A percentile compares a stretch with the other conserved stretches of the same genome.
Conservation (phyloP, 352 stramenopile genomes). For the Phytopythium oedochilum region DNA sequence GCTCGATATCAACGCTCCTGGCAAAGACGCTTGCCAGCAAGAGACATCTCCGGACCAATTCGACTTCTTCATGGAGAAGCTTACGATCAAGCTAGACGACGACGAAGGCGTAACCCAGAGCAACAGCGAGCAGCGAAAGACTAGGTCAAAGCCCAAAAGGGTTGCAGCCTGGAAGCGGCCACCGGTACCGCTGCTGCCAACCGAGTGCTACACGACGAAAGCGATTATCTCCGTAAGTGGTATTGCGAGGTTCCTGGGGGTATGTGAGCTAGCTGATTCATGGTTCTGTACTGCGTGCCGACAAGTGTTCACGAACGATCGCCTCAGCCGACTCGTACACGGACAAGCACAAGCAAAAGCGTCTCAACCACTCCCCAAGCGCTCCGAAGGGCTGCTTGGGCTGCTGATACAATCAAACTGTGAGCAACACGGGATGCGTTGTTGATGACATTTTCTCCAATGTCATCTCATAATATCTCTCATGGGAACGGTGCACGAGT, state of each 20-base stretch:
- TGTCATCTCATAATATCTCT: constrained; percentile 3
- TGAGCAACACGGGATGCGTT: background rate
- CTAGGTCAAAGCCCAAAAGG: constrained; percentile 16
- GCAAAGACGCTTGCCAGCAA: background rate
- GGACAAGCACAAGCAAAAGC: background rate
- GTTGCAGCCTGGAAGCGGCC: constrained; percentile 49
- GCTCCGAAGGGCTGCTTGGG: background rate
- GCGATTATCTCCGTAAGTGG: constrained; percentile 34
- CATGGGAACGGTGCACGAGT: background rate
- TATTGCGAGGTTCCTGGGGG: background rate
- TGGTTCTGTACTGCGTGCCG: background rate
- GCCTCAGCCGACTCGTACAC: constrained; percentile 1
- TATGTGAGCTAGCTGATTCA: background rate
- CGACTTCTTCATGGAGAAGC: background rate
- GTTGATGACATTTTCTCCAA: background rate
- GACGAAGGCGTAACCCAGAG: background rate
- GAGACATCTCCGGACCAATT: background rate
- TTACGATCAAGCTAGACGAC: background rate
- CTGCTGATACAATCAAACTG: background rate
- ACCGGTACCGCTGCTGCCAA: constrained; percentile 48
- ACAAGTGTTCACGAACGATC: background rate
- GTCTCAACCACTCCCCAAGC: background rate
- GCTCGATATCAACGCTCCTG: background rate
- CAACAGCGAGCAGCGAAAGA: constrained; percentile 2
- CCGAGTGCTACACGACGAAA: constrained; percentile 47